Percentiles rank a stretch among this genome's conserved stretches.
These are phyloP conservation scores for Leishmania turanica DNA, from an alignment of 208 protist genomes.

Conservation along the genomic window DNA sequence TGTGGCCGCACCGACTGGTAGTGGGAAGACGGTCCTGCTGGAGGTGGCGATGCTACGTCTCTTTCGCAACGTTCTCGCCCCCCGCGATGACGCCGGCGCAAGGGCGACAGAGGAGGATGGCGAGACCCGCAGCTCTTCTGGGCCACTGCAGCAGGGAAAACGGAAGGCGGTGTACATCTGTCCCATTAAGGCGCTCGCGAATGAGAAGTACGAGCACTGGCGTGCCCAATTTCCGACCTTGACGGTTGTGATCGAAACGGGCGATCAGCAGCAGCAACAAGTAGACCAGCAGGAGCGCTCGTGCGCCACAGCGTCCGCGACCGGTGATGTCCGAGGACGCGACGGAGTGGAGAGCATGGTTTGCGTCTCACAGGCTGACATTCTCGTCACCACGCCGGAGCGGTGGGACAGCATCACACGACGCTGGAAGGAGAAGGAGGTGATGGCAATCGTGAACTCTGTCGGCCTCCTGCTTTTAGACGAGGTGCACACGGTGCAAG, in stretches of 20 bases:
- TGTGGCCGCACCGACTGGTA: constrained; percentile 87
- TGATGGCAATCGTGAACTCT: constrained; percentile 69
- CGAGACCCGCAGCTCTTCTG: not conserved
- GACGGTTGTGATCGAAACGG: constrained; percentile 92
- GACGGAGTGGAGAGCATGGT: constrained; percentile 57
- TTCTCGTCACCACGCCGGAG: constrained; percentile 94
- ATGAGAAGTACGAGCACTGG: constrained; percentile 88
- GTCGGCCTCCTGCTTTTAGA: constrained; percentile 90
- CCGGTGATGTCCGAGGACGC: constrained; percentile 64
- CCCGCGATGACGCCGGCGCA: not conserved
- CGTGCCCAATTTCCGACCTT: constrained; percentile 74
- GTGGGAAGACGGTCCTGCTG: constrained; percentile 89
- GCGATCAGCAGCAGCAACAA: constrained; percentile 90
- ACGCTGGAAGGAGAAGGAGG: constrained; percentile 81
- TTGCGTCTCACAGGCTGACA: constrained; percentile 57
- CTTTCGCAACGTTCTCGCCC: constrained; percentile 57
- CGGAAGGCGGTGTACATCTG: constrained; percentile 91
- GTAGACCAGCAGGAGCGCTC: not conserved
- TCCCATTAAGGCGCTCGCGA: constrained; percentile 90
- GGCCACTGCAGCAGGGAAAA: not conserved
- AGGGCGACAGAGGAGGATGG: not conserved
- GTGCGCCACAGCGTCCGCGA: constrained; percentile 91
- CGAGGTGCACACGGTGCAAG: constrained; percentile 93
- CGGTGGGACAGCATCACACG: constrained; percentile 95
- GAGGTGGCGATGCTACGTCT: constrained; percentile 90